phyloP scores from a whole-genome alignment of 139 green algal species.

The Dunaliella primolecta region DNA sequence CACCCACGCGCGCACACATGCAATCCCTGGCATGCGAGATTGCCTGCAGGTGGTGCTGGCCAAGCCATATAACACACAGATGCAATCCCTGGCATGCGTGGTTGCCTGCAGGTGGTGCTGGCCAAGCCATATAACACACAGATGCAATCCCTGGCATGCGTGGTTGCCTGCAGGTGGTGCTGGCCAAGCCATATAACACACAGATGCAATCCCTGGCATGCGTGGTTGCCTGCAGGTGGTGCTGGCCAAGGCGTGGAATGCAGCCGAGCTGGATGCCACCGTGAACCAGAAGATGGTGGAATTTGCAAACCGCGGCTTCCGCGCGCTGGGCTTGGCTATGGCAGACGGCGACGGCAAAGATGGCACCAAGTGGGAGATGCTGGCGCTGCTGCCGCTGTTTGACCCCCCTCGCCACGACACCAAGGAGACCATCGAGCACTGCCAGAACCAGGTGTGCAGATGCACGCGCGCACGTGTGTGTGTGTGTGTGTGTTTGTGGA shows the following conservation, averaged over 20 bases:
- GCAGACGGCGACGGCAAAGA: conserved; percentile 39
- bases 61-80: conserved; percentile 51
- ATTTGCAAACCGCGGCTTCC: conserved; percentile 73
- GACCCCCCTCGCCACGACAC: conserved; percentile 85
- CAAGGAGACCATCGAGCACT: conserved; percentile 73
- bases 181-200: conserved; percentile 31
- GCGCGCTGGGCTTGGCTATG: conserved; percentile 69
- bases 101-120: conserved; percentile 63
- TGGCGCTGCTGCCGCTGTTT: conserved; percentile 73
- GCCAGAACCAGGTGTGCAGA: conserved; percentile 46
- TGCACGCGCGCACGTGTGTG: background rate
- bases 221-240: conserved; percentile 53
- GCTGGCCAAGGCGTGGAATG: conserved; percentile 56
- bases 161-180: conserved; percentile 55
- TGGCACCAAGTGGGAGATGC: conserved; percentile 57
- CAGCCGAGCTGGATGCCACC: conserved; percentile 41
- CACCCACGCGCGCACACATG: background rate
- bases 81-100: background rate
- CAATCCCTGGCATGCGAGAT: background rate
- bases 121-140: conserved; percentile 49
- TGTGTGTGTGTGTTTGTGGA: background rate
- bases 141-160: background rate
- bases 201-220: background rate
- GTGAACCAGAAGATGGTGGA: conserved; percentile 75
- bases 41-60: conserved; percentile 62